Evolutionary conservation across 1,284 basidiomycete genomes (phyloP).

Genomic region (Lentinus polychrous): DNA sequence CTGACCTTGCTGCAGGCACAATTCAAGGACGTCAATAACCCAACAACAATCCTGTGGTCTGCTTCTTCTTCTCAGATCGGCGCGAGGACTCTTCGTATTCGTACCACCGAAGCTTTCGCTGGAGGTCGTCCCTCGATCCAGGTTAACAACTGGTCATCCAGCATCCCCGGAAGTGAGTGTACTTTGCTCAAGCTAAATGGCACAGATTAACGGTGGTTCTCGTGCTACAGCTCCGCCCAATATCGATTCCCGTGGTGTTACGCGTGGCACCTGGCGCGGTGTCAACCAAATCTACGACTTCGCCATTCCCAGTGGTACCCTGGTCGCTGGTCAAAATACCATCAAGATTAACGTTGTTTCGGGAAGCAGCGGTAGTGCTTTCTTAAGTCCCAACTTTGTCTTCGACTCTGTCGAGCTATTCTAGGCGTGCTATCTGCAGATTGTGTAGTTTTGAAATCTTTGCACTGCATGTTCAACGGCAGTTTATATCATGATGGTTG

Average conservation of each 20-base stretch:
- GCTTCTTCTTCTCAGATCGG: conserved; percentile 38
- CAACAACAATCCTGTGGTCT: conserved; percentile 37
- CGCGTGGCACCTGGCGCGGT: conserved; percentile 37
- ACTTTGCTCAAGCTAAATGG: not conserved
- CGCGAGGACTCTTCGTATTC: conserved; percentile 37
- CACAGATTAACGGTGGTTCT: conserved; percentile 10
- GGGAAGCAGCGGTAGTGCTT: conserved; percentile 34
- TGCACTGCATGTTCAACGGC: too few relatives aligned
- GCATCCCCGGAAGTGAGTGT: conserved; percentile 28
- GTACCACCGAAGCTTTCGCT: conserved; percentile 38
- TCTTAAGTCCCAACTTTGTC: conserved; percentile 38
- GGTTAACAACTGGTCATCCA: conserved; percentile 35
- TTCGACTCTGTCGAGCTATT: conserved; percentile 39
- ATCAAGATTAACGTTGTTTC: conserved; percentile 36
- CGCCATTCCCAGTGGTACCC: conserved; percentile 32
- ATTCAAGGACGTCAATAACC: conserved; percentile 39
- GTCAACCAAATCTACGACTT: conserved; percentile 36
- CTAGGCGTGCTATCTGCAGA: conserved; percentile 14
- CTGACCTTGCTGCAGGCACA: conserved; percentile 21
- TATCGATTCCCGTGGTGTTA: conserved; percentile 31
- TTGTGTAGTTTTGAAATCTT: too few relatives aligned
- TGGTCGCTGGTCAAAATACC: conserved; percentile 34
- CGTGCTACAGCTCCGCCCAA: conserved; percentile 28
- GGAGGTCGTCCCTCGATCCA: conserved; percentile 37
- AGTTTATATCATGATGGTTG: too few relatives aligned